Evolutionary conservation across 2,329 filamentous ascomycete species (phyloP), one percentile per base, ranked within the genome.

Genomic region (Fusarium sp.): DNA sequence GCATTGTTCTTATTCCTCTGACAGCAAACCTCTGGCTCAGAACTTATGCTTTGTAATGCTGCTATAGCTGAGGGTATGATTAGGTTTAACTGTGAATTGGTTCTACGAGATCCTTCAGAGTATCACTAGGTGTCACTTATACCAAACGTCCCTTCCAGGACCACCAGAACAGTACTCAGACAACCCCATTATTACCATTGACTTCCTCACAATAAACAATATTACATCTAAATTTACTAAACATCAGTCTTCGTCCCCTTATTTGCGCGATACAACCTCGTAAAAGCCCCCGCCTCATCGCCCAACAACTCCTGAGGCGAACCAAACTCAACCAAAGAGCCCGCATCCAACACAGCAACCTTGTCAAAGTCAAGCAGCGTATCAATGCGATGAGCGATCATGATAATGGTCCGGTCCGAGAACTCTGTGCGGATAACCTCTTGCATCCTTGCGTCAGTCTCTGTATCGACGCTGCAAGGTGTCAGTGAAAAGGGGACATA

Each of bases 361-460:
- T 69, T 74, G 45, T 78, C 77, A 67, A 79, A 78, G 47, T 79
- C 77, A 8, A 78, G 68, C 11, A 79, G 52, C 2, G 75, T 76
- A 30, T 77, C 69, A 4, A 78, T 65, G 0, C 76, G 69, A 49
- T 79, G 77, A 4, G 77, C 76, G 53, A 78, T 79, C 75, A 78
- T 77, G 47, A 78, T 72, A 24, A 78, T 71, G 7, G 76, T 77
- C 5, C 76, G 69, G 11, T 68, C 59, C 2, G 72, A 62, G 45
- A 79, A 79, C 59, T 76, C 74, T 8, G 68, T 71, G 7, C 72
- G 64, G 19, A 77, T 76, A 7, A 77, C 65, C 4, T 74, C 64
- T 20, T 77, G 75, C 44, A 77, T 75, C 37, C 64, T 62, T 10
- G 70, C 70, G 9, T 76, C 74, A 4, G 76, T 77, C 39, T 74